Evolutionary conservation across 495 filamentous ascomycete species (phyloP).

Genomic region (Lichenothelia convexa): DNA sequence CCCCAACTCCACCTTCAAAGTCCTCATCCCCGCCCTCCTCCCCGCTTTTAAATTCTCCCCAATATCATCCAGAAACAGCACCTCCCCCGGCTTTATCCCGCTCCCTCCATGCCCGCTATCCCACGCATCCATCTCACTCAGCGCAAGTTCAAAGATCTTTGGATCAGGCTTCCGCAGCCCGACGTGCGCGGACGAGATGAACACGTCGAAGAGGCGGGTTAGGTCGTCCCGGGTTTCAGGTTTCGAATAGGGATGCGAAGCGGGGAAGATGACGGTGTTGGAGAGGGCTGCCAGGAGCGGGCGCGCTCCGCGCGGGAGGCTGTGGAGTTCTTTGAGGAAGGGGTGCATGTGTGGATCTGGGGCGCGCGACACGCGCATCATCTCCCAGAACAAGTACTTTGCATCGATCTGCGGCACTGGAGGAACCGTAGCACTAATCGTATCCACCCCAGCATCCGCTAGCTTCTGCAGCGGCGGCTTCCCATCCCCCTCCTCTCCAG

Average conservation of each 20-base stretch:
- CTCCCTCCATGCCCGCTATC: slow-evolving; percentile 8
- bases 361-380: slow-evolving; percentile 59
- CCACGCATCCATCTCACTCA: slow-evolving; percentile 32
- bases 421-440: slow-evolving; percentile 20
- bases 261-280: slow-evolving; percentile 73
- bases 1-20: slow-evolving; percentile 72
- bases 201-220: slow-evolving; percentile 14
- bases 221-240: slow-evolving; percentile 1
- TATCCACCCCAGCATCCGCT: neutral
- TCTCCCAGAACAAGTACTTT: slow-evolving; percentile 69
- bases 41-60: slow-evolving; percentile 79
- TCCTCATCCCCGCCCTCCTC: slow-evolving; percentile 55
- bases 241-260: slow-evolving; percentile 11
- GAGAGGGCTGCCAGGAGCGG: slow-evolving; percentile 68
- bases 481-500: neutral
- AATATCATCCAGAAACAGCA: slow-evolving; percentile 91
- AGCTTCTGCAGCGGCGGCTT: neutral
- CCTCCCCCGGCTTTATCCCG: slow-evolving; percentile 42
- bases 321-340: slow-evolving; percentile 50
- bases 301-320: slow-evolving; percentile 38
- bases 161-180: slow-evolving; percentile 78
- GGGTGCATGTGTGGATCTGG: slow-evolving; percentile 80
- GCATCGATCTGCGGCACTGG: slow-evolving; percentile 59
- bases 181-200: slow-evolving; percentile 62
- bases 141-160: slow-evolving; percentile 56